These are phyloP conservation scores for Pythium coloratum DNA, from an alignment of 352 stramenopile species.

Conservation along the genomic window DNA sequence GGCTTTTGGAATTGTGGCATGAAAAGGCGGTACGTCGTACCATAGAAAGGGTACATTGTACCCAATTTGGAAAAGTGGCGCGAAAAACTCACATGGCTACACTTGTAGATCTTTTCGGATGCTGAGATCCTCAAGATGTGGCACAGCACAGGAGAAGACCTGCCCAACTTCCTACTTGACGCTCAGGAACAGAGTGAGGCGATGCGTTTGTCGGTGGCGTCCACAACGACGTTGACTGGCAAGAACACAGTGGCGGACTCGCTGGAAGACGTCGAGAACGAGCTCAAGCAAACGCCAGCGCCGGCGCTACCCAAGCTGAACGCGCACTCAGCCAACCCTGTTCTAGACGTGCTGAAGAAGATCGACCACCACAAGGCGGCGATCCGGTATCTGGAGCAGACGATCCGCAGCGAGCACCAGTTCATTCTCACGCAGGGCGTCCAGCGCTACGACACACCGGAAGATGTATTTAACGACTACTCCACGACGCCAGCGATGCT, in stretches of 20 bases:
- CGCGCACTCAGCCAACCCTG: conserved; percentile 68
- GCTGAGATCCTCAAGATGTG: conserved; percentile 70
- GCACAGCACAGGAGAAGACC: conserved; percentile 73
- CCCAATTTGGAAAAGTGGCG: conserved; percentile 9
- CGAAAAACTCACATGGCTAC: conserved; percentile 16
- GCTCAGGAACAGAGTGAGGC: background rate
- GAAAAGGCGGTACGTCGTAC: conserved; percentile 52
- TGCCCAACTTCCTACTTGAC: conserved; percentile 46
- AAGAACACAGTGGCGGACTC: conserved; percentile 4
- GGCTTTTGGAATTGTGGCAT: conserved; percentile 76
- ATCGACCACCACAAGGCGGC: conserved; percentile 77
- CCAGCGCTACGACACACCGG: conserved; percentile 46
- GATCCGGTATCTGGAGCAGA: conserved; percentile 62
- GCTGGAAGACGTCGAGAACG: conserved; percentile 30
- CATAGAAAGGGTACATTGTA: background rate
- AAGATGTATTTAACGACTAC: conserved; percentile 58
- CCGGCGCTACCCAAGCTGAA: conserved; percentile 75
- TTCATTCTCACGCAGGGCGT: conserved; percentile 50
- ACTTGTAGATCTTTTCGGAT: conserved; percentile 44
- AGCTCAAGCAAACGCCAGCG: conserved; percentile 34
- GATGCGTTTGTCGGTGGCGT: background rate
- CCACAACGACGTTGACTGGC: background rate
- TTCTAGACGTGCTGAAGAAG: conserved; percentile 76
- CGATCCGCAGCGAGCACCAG: conserved; percentile 60
- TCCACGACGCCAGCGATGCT: conserved; percentile 41